Evolutionary conservation across 306 rosid species (phyloP).

Genomic region (Trifolium subterraneum): DNA sequence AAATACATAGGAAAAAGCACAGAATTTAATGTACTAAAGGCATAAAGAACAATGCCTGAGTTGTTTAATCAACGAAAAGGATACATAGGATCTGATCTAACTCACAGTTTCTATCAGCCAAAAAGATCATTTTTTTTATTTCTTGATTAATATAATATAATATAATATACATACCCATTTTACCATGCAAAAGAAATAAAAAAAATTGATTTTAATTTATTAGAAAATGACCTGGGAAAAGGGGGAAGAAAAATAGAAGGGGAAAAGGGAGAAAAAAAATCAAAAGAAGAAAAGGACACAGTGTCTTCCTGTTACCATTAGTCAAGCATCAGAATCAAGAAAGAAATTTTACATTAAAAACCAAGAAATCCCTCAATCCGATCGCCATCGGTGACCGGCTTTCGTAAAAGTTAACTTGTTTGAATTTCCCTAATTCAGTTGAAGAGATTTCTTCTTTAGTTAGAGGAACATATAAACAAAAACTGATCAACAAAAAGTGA

Average conservation of each 20-base stretch:
- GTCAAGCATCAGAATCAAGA: conserved; percentile 55
- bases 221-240: conserved; percentile 13
- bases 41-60: conserved; percentile 85
- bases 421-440: no score
- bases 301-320: conserved; percentile 42
- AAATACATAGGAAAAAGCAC: conserved; percentile 53
- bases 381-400: no score
- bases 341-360: conserved; percentile 42
- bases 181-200: conserved; percentile 53
- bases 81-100: conserved; percentile 51
- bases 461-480: no score
- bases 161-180: conserved; percentile 29
- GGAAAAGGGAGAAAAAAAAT: neutral
- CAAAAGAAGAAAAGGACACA: conserved; percentile 21
- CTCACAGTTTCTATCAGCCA: conserved; percentile 61
- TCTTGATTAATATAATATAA: conserved; percentile 9
- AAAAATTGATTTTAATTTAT: neutral
- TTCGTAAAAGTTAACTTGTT: no score
- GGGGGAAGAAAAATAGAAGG: neutral
- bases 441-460: no score
- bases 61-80: conserved; percentile 75
- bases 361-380: no score
- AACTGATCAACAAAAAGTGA: no score
- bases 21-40: conserved; percentile 72
- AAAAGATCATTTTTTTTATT: conserved; percentile 23